Evolutionary conservation across 495 filamentous ascomycete genomes (phyloP), one percentile per base, ranked within the genome.

Genomic region (Mycothermus thermophilus): DNA sequence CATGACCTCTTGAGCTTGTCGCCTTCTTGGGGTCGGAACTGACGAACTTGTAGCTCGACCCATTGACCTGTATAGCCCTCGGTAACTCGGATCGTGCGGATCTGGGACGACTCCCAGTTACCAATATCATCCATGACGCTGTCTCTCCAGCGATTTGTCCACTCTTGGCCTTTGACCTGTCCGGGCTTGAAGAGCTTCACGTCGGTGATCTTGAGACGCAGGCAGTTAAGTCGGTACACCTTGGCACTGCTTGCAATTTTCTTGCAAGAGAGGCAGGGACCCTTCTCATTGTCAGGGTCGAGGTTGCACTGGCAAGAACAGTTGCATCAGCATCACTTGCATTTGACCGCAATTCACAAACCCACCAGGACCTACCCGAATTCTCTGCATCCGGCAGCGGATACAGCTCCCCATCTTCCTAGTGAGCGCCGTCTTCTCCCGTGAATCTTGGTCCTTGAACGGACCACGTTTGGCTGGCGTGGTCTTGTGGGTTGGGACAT

Each of bases 311-410:
- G 32, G 4, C 14, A 27, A 27, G 11, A 25, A 25, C n/a, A n/a
- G n/a, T n/a, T n/a, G n/a, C n/a, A n/a, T n/a, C n/a, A n/a, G n/a
- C n/a, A n/a, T n/a, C n/a, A n/a, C n/a, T n/a, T n/a, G n/a, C n/a
- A n/a, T n/a, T n/a, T n/a, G n/a, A n/a, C n/a, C n/a, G n/a, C n/a
- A n/a, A n/a, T n/a, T n/a, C n/a, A n/a, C n/a, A n/a, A n/a, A n/a
- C n/a, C n/a, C n/a, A n/a, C n/a, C n/a, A n/a, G n/a, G n/a, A 45
- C 62, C 57, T 44, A 70, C 66, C 33, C 66, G 60, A 37, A 70
- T 68, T n/a, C 65, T 57, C 46, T 70, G 66, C 59, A 70, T 69
- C 30, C 65, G 57, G 35, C 66, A 71, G 18, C 66, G 48, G 34
- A 69, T 62, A 40, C 66, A 71, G 33, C 63, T 65, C 8, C 62